Conservation (phyloP, 129 eudicot genomes). For the Flaveria sonorensis region DNA sequence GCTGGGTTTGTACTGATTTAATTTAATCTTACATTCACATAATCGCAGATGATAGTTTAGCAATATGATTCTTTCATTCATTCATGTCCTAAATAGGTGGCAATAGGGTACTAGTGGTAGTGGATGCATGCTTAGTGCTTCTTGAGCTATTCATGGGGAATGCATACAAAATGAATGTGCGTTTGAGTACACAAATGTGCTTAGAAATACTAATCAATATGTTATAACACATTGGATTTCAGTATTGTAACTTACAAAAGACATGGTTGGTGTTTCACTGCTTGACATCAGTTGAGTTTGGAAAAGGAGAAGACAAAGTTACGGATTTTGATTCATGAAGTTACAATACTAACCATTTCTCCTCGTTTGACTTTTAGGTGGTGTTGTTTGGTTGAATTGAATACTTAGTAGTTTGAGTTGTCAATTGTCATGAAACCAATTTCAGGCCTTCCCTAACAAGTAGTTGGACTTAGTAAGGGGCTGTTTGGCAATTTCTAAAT, state of each 20-base stretch:
- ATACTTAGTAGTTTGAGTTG: background rate
- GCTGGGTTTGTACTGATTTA: background rate
- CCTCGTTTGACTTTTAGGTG: background rate
- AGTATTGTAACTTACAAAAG: background rate
- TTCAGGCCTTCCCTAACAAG: background rate
- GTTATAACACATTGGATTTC: background rate
- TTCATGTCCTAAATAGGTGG: background rate
- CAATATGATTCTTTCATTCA: background rate
- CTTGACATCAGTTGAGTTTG: background rate
- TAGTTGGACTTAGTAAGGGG: background rate
- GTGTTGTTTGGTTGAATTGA: background rate
- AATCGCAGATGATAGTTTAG: background rate
- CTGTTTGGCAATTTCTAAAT: too few relatives aligned
- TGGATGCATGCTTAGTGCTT: background rate
- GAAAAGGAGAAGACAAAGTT: background rate
- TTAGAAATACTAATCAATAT: background rate
- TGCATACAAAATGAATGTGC: background rate
- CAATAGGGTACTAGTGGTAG: background rate
- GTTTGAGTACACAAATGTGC: constrained; percentile 6
- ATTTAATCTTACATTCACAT: background rate
- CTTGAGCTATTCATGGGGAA: background rate
- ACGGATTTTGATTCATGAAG: background rate
- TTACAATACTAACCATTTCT: background rate
- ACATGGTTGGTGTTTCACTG: background rate
- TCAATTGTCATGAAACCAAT: constrained; percentile 1